Evolutionary conservation across 208 protist species (phyloP), one percentile per base, ranked within the genome.

Genomic region (Phytomonas francai): DNA sequence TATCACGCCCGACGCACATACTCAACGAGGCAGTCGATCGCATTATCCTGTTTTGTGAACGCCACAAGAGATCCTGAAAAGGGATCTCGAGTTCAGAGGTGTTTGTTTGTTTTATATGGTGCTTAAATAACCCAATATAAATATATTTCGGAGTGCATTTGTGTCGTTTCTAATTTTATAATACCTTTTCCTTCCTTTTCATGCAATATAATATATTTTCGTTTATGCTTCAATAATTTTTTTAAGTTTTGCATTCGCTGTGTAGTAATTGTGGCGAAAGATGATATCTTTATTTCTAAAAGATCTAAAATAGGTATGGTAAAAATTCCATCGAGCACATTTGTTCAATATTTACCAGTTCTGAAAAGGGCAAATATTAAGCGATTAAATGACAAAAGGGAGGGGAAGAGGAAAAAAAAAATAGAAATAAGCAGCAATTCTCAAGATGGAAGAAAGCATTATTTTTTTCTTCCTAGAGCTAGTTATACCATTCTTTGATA

Each of bases 11-110:
- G 28, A 29, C 64, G 28, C 72, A 79, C 12, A 78, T 97, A 29
- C 71, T 97, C 2, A 62, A 59, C 8, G 92, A 97, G 62, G 93
- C 95, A 9, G 84, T 82, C 42, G 69, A 79, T 28, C 79, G 95
- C 61, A 90, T 98, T 19, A 79, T 77, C 39, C 73, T 73, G 34
- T 97, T 98, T 70, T 81, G 71, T 59, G 65, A 84, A 69, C 79
- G 79, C 30, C 80, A 87, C 66, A 73, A 70, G 54, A 83, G 79
- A 63, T 71, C 68, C 2, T 31, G 11, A 31, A 59, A 59, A 19
- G 56, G 7, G 56, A 30, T 59, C 56, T 11, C n/a, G 11, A 8
- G 56, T 11, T 12, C 8, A 59, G 56, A 59, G 56, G 56, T 61
- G 25, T 39, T 51, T 8, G 29, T 2, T 58, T 64, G 54, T 51